A percentile compares a stretch with the other conserved stretches of the same genome.
phyloP scores from a whole-genome alignment of 148 eudicot species.

The Chenopodium formosanum region DNA sequence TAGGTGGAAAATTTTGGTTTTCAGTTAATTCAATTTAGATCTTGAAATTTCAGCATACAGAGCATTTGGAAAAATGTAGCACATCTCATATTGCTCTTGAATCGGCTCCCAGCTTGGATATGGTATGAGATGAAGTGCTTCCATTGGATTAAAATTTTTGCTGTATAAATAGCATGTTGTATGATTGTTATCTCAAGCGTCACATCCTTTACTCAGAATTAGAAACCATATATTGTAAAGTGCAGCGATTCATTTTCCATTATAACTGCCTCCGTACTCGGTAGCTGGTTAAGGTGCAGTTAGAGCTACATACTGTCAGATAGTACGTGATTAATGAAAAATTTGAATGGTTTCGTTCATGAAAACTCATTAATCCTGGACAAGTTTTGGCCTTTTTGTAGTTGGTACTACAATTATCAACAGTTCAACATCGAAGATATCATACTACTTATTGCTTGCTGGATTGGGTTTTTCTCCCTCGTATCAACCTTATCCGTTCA shows the following conservation, averaged over 20 bases:
- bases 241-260: neutral
- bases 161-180: slow-evolving; percentile 24
- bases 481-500: neutral
- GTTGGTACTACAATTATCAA: neutral
- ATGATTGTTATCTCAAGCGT: slow-evolving; percentile 18
- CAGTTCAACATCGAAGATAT: neutral
- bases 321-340: slow-evolving; percentile 6
- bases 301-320: neutral
- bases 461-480: neutral
- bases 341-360: slow-evolving; percentile 17
- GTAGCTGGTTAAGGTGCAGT: slow-evolving; percentile 10
- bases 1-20: slow-evolving; percentile 27
- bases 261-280: neutral
- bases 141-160: slow-evolving; percentile 6
- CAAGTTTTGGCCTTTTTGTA: neutral
- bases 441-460: too few species aligned
- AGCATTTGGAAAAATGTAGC: slow-evolving; percentile 21
- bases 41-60: slow-evolving; percentile 5
- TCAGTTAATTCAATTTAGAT: slow-evolving; percentile 12
- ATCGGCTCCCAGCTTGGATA: slow-evolving; percentile 11
- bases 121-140: slow-evolving; percentile 21
- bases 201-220: slow-evolving; percentile 12
- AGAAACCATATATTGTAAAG: slow-evolving; percentile 1
- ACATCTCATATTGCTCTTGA: slow-evolving; percentile 14
- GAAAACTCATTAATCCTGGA: neutral